These are phyloP conservation scores for Beauveria brongniartii DNA, from an alignment of 2,329 filamentous ascomycete species.

Conservation along the genomic window DNA sequence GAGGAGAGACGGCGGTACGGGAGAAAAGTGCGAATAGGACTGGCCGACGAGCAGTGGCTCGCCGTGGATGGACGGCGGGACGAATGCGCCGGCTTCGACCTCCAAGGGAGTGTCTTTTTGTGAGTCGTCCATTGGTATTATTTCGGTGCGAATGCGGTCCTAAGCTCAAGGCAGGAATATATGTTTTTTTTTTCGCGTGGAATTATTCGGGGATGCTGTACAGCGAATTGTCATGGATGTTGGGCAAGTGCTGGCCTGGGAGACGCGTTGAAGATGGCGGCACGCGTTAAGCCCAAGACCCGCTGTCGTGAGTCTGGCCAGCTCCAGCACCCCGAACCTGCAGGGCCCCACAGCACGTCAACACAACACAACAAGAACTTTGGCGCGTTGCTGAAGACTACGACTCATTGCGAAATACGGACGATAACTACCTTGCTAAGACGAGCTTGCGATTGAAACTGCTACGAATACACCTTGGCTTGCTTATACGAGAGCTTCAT, in stretches of 20 bases:
- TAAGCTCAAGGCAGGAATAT: no score
- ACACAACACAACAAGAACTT: constrained; percentile 7
- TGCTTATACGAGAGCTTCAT: not conserved
- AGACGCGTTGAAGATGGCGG: constrained; percentile 3
- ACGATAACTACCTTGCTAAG: not conserved
- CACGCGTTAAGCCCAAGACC: constrained; percentile 7
- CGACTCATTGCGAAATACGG: not conserved
- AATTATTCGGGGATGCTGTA: not conserved
- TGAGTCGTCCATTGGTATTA: constrained; percentile 30
- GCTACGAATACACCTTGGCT: not conserved
- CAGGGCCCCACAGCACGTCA: constrained; percentile 9
- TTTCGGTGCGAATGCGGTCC: no score
- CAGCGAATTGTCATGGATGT: not conserved
- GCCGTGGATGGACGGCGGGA: constrained; percentile 61
- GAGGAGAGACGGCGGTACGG: constrained; percentile 54
- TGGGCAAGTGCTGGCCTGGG: not conserved
- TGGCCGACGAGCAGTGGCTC: constrained; percentile 51
- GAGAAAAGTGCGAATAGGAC: constrained; percentile 65
- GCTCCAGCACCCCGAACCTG: constrained; percentile 4
- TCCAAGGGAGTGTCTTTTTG: constrained; percentile 12
- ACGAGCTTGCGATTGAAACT: not conserved
- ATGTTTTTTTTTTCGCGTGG: no score
- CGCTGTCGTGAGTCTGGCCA: not conserved
- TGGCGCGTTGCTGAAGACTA: not conserved
- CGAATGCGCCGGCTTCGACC: constrained; percentile 34